These are phyloP conservation scores for Diplosphaera chodatii DNA, from an alignment of 139 green algal genomes.

Conservation along the genomic window DNA sequence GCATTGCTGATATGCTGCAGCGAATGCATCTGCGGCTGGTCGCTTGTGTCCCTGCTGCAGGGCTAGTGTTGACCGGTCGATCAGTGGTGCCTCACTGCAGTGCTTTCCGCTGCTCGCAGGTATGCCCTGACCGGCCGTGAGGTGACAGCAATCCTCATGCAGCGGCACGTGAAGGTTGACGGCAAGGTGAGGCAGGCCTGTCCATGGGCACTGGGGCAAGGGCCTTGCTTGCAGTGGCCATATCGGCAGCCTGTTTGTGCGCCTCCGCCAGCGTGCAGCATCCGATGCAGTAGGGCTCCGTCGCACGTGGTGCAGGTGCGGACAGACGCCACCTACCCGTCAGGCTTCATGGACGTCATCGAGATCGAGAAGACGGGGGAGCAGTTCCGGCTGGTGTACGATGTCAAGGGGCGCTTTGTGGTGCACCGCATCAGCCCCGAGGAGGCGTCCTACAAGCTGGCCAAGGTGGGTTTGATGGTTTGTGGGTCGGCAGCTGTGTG, in stretches of 20 bases:
- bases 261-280: too few relatives aligned
- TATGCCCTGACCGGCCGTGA: constrained; percentile 96
- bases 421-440: constrained; percentile 91
- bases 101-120: too few relatives aligned
- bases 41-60: too few relatives aligned
- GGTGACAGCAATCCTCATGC: constrained; percentile 94
- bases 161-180: constrained; percentile 95
- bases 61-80: too few relatives aligned
- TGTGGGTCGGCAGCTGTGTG: too few relatives aligned
- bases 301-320: too few relatives aligned
- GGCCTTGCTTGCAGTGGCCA: too few relatives aligned
- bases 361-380: constrained; percentile 93
- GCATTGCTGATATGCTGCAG: too few relatives aligned
- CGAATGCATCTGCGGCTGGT: neutral
- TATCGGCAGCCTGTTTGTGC: neutral
- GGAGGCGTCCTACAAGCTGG: constrained; percentile 98
- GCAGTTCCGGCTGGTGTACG: constrained; percentile 90
- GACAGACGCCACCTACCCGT: constrained; percentile 93
- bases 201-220: too few relatives aligned
- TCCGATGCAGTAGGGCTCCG: too few relatives aligned
- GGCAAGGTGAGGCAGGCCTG: constrained; percentile 91
- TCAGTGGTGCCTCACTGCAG: too few relatives aligned
- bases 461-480: too few relatives aligned
- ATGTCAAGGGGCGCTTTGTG: constrained; percentile 97
- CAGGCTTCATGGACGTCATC: constrained; percentile 98